Conservation (phyloP, 108 stramenopile species). For the Chaetoceros muelleri region DNA sequence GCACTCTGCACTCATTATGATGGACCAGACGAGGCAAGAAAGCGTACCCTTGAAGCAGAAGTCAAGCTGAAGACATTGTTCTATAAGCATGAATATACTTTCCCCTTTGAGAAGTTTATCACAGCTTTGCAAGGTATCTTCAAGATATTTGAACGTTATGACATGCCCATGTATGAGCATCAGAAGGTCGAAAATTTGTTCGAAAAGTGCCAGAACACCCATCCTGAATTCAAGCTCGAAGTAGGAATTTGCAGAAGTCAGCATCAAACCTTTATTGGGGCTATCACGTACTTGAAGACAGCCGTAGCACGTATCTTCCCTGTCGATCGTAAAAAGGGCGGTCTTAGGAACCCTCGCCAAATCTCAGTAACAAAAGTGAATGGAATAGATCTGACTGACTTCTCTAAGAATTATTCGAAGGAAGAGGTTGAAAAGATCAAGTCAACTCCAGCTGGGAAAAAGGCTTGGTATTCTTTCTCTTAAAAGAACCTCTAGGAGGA, state of each 20-base stretch:
- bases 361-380: not conserved
- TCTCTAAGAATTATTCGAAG: not conserved
- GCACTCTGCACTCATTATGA: not conserved
- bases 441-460: not conserved
- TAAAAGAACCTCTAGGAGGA: too few relatives aligned
- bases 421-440: not conserved
- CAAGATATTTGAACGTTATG: not conserved
- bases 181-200: not conserved
- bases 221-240: not conserved
- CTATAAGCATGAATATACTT: not conserved
- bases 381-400: not conserved
- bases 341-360: not conserved
- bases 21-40: not conserved
- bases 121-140: not conserved
- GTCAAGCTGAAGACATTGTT: not conserved
- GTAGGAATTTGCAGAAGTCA: not conserved
- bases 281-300: not conserved
- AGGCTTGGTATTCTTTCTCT: not conserved
- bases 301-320: not conserved
- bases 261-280: not conserved
- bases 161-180: not conserved
- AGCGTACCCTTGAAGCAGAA: not conserved
- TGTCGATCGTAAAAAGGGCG: not conserved
- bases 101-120: not conserved
- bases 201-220: not conserved